These are phyloP conservation scores for Cichorium intybus DNA, from an alignment of 140 eudicot genomes.

Conservation along the genomic window DNA sequence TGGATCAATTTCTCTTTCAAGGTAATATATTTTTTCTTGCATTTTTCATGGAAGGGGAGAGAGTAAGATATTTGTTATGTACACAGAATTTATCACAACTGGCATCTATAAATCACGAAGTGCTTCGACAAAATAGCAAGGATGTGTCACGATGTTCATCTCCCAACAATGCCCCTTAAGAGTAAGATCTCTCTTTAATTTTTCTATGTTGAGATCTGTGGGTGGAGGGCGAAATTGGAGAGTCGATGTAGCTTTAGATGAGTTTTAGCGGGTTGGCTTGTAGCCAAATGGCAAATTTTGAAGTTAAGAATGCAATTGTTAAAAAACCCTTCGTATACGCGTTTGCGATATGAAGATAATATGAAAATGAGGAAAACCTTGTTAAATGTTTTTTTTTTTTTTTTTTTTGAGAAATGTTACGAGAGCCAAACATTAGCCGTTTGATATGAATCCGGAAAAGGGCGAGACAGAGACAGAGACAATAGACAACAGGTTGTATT, in stretches of 20 bases:
- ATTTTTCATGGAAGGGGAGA: background rate
- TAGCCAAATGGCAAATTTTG: background rate
- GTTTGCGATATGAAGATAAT: too few species aligned
- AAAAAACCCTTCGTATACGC: background rate
- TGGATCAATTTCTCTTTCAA: slow-evolving; percentile 84
- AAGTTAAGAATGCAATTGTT: background rate
- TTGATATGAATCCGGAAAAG: too few species aligned
- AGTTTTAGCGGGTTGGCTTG: background rate
- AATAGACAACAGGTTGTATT: too few species aligned
- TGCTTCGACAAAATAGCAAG: slow-evolving; percentile 66
- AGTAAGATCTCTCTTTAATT: background rate
- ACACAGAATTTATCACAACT: slow-evolving; percentile 86
- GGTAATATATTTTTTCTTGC: too few species aligned
- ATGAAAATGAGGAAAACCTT: too few species aligned
- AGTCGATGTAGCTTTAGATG: slow-evolving; percentile 5
- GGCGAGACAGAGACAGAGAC: too few species aligned
- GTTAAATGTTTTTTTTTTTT: too few species aligned
- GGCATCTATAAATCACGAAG: slow-evolving; percentile 84
- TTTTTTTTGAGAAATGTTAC: too few species aligned
- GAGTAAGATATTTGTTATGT: background rate
- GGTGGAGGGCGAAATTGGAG: slow-evolving; percentile 5
- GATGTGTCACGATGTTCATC: slow-evolving; percentile 56
- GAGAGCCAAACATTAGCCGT: too few species aligned
- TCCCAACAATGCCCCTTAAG: slow-evolving; percentile 31
- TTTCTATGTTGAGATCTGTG: background rate